Base-by-base conservation (phyloP, 78 protist species). In the Dictyostelium firmibasis region DNA sequence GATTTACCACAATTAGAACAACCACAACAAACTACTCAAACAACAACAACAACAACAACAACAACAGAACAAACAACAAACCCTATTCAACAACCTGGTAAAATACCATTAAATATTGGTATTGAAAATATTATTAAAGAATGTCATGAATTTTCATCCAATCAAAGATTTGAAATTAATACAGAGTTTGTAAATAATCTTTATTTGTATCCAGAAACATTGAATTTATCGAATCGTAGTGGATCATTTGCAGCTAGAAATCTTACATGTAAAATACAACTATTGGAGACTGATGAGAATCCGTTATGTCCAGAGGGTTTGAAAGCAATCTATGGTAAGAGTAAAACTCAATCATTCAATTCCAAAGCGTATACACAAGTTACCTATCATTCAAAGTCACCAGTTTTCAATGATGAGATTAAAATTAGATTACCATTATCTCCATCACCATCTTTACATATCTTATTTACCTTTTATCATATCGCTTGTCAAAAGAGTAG, bases 381-480 rank as follows among this genome's bases (percentile, higher is more conserved):
- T 23, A 82, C 91, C 5, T 94, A 94, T 38, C 97, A 94, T 29
- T 67, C 86, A 43, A 94, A 94, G 81, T 36, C 84, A 27, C 97
- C 97, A 5, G 84, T 70, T 5, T 94, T 94, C 77, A 78, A 83
- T 36, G 91, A 93, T 64, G 96, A 93, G 33, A 47, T 93, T 27
- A 93, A 93, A n/a, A 70, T 93, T 20, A 20, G 79, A 11, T 35
- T 93, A 23, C 96, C 96, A 13, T 57, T 86, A n/a, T 67, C 81
- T 0, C 64, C 87, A 13, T 25, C 47, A 11, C 83, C 93, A 25
- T 33, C 82, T 2, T 78, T 85, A 20, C 92, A 93, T 25, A 14
- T 93, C 0, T 81, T 93, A 33, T 93, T 85, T n/a, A 86, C 92
- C 41, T 93, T 93, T 75, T 93, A 93, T 33, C 96, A 93, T 64